Evolutionary conservation across 2,329 filamentous ascomycete genomes (phyloP).

Genomic region (Hypoxylon sp.): DNA sequence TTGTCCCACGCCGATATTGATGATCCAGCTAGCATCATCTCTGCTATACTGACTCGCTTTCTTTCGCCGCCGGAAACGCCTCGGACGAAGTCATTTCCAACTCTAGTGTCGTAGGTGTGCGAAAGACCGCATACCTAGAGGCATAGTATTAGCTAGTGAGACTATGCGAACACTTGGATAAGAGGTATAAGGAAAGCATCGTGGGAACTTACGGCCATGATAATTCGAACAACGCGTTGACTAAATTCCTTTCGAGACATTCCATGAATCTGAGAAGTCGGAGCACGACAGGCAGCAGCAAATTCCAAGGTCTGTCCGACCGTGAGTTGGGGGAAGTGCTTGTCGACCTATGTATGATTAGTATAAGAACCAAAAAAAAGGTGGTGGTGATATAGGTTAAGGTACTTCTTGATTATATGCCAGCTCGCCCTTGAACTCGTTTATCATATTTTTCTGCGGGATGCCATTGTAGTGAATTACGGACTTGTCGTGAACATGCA

Average conservation of each 20-base stretch:
- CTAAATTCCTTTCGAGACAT: conserved; percentile 58
- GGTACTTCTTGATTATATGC: conserved; percentile 15
- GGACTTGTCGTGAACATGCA: conserved; percentile 22
- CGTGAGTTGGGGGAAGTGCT: conserved; percentile 75
- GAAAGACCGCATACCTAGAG: conserved; percentile 48
- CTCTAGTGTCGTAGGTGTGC: conserved; percentile 64
- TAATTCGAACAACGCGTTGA: conserved; percentile 4
- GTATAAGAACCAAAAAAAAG: not conserved
- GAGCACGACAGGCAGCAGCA: conserved; percentile 64
- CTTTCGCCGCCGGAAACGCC: conserved; percentile 76
- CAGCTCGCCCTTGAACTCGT: conserved; percentile 9
- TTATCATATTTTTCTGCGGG: conserved; percentile 15
- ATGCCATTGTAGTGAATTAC: conserved; percentile 66
- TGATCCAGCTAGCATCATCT: conserved; percentile 73
- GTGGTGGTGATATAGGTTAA: not conserved
- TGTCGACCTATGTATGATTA: conserved; percentile 34
- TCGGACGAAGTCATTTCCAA: conserved; percentile 77
- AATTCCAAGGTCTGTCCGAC: conserved; percentile 79
- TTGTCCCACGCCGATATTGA: conserved; percentile 52
- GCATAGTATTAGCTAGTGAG: conserved; percentile 76
- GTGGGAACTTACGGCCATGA: conserved; percentile 66
- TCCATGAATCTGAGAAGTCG: conserved; percentile 7
- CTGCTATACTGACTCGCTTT: conserved; percentile 84
- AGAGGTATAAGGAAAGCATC: conserved; percentile 64
- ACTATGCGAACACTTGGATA: conserved; percentile 63